Conservation (phyloP, 371 early-diverging fungal genomes). For the Syncephalastrum contaminatum region DNA sequence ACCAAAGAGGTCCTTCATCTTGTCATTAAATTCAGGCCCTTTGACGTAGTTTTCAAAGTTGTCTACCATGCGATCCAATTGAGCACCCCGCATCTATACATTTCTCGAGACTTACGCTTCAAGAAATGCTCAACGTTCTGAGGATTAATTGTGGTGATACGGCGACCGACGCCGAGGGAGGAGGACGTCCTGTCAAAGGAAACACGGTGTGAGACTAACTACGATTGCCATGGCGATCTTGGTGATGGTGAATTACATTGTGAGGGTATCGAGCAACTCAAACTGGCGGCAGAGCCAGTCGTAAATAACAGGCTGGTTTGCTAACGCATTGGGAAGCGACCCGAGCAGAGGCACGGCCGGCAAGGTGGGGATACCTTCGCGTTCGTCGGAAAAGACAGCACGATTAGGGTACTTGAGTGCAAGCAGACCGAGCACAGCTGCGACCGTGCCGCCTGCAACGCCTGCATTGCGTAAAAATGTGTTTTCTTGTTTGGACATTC, state of each 20-base stretch:
- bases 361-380: conserved; percentile 20
- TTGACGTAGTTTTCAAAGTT: conserved; percentile 57
- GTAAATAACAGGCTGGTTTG: conserved; percentile 18
- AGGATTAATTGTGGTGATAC: conserved; percentile 26
- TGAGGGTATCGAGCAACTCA: conserved; percentile 15
- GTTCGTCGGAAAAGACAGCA: conserved; percentile 36
- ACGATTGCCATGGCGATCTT: not conserved
- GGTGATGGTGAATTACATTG: conserved; percentile 9
- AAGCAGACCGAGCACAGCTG: conserved; percentile 16
- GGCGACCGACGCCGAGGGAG: conserved; percentile 20
- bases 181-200: conserved; percentile 25
- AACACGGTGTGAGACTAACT: not conserved
- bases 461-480: not conserved
- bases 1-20: conserved; percentile 48
- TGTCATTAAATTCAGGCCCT: conserved; percentile 32
- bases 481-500: too few relatives aligned
- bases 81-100: not conserved
- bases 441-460: conserved; percentile 10
- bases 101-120: conserved; percentile 12
- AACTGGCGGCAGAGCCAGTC: conserved; percentile 16
- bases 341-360: conserved; percentile 36
- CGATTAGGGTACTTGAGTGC: conserved; percentile 35
- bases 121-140: conserved; percentile 27
- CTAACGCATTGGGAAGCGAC: conserved; percentile 17
- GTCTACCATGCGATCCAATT: conserved; percentile 4